Evolutionary conservation across 805 yeast species (phyloP), one percentile per base, ranked within the genome.

Genomic region (Candida silvatica): DNA sequence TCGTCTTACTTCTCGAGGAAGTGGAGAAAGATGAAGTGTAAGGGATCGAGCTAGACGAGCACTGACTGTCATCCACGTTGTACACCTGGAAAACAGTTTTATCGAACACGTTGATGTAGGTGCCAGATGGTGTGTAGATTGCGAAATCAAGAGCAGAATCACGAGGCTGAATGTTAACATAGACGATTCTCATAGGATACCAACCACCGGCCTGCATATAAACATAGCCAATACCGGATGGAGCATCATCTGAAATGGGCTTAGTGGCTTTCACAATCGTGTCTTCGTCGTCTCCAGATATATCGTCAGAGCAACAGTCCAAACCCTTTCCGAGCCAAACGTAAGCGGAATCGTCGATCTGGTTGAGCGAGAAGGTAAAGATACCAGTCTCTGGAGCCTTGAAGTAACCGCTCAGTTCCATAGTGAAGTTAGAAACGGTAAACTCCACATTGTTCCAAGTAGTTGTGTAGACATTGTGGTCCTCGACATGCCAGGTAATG

Each of bases 111-210:
- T 11, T 29, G 20, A 29, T 29, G 9, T 16, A 4, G 4, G 16
- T n/a, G 16, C 47, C 48, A 18, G 20, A n/a, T 4, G 50, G 47
- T 15, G 25, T 34, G 6, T 6, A 14, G 32, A 47, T 37, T 2
- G 24, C 6, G 12, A 47, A 44, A 11, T 32, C 8, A 2, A 47
- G 27, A 2, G 16, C 16, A 24, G 41, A 41, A 34, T 36, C 38
- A n/a, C n/a, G n/a, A 5, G 42, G 22, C 12, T 28, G 17, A 12
- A 31, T 34, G 22, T 47, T 46, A 7, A 39, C 29, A 26, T 41
- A 47, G 26, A 43, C 48, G 23, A 46, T 24, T 32, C 40, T 46
- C 17, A 46, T 26, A 26, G 49, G 51, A 36, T 46, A 45, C 19
- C 30, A 40, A 20, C 18, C 30, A 27, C 42, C 44, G 14, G 23